Evolutionary conservation across 768 basidiomycete species (phyloP), one percentile per base, ranked within the genome.

Genomic region (Coprinellus aureogranulatus): DNA sequence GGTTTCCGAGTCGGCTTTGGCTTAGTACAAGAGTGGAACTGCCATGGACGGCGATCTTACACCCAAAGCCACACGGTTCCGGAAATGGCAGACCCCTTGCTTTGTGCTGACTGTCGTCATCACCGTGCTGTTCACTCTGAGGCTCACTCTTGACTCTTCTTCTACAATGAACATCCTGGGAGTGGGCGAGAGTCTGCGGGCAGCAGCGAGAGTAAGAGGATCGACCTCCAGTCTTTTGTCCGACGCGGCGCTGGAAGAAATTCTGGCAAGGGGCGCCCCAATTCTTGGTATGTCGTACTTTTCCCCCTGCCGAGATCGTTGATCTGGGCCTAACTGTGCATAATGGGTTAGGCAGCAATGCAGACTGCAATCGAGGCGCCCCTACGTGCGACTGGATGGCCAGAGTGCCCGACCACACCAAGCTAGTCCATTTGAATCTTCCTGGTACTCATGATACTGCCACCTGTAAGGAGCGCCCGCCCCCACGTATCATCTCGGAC

Each of bases 361-460:
- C 65, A 25, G 72, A 71, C 6, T 76, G 74, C 57, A 67, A 70
- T 0, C 41, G 41, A 16, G 41, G 41, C 14, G 68, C 65, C 53
- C 57, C 60, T 16, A 77, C 75, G 1, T 76, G 71, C 61, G 64
- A 80, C 57, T 79, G 78, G 80, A 80, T 81, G 81, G 70, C 76
- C 6, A 71, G 66, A 27, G 55, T 79, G 34, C 64, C 74, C 2
- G 80, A 81, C 60, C 70, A 61, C 40, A 81, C 76, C 0, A 67
- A 64, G 54, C 64, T 82, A 1, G 77, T 78, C 9, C 73, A 76
- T 40, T 77, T 81, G 76, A 81, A 80, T 60, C 60, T 83, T n/a
- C 81, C 80, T 11, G 81, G 80, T 27, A 79, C 77, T 2, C 81
- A 83, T 58, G 81, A 83, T 64, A 70, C 79, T 0, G 68, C 77